Percentiles rank a stretch among this genome's conserved stretches.
Conservation (phyloP, 441 rosid genomes). For the Gossypium lobatum region DNA sequence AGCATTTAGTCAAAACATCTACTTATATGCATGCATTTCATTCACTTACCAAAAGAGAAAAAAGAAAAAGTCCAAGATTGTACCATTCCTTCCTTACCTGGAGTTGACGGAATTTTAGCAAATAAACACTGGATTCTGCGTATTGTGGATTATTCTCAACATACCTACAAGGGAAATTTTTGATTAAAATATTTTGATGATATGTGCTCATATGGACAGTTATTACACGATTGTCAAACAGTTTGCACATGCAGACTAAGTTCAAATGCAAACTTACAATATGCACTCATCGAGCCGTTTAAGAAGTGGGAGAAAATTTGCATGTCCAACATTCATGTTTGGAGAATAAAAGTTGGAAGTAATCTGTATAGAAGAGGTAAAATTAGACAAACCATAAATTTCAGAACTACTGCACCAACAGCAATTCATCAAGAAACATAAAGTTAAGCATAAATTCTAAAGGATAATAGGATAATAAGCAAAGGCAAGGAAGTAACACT, state of each 20-base stretch:
- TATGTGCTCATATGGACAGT: not conserved
- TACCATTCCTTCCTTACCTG: conserved; percentile 49
- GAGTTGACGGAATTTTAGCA: conserved; percentile 94
- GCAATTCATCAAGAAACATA: not conserved
- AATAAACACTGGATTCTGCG: conserved; percentile 89
- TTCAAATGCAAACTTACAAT: conserved; percentile 45
- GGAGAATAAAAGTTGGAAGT: conserved; percentile 83
- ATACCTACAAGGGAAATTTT: conserved; percentile 42
- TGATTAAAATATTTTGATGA: not conserved
- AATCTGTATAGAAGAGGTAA: conserved; percentile 46
- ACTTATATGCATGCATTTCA: not conserved
- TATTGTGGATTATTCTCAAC: conserved; percentile 86
- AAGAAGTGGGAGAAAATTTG: conserved; percentile 74
- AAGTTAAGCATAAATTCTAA: not conserved
- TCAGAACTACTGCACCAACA: not conserved
- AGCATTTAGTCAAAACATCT: not conserved
- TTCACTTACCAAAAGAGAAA: not conserved
- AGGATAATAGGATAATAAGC: not conserved
- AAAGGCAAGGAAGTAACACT: conserved; percentile 2
- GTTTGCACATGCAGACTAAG: not conserved
- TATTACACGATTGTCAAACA: not conserved
- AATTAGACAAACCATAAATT: conserved; percentile 12
- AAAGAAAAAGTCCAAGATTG: not conserved
- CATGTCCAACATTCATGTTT: conserved; percentile 72
- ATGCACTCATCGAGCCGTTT: conserved; percentile 93